Base-by-base conservation (phyloP, 768 basidiomycete species). In the Mycena haematopus region DNA sequence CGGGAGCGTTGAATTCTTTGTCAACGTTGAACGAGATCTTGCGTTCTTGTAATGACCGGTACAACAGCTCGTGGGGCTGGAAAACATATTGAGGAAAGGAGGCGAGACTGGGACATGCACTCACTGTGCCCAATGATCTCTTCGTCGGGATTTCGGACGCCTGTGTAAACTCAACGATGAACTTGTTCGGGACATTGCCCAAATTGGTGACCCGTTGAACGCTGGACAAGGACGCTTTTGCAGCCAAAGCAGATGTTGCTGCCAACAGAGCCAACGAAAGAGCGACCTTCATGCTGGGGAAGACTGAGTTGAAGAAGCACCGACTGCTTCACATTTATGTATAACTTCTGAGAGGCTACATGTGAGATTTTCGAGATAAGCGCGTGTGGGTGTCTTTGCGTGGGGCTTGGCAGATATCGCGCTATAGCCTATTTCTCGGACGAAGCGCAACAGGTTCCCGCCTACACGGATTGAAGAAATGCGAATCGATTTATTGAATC, bases 161-260 rank as follows among this genome's bases (percentile, higher is more conserved):
- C 45, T 65, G 67, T 52, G 85, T 82, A 19, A 87, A 79, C 66
- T 88, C 86, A 56, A 88, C 77, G 58, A 88, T 85, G 66, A 84
- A 87, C 62, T 80, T 81, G 71, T 84, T 83, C 13, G 81, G 75
- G 14, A 84, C 73, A 53, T 71, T 75, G 15, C 74, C 73, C 19
- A 77, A 62, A 47, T 77, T 79, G 11, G 77, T 74, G 15, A 70
- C 75, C 52, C 72, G 74, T 69, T 79, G 72, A 56, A 83, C 73
- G 58, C 68, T 70, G 50, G 50, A 52, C 50, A 52, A 35, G 21
- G 50, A 52, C 11, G 31, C 50, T n/a, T 50, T 50, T 9, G 33
- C 50, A 29, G 50, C 50, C 3, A 29, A 35, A 10, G 33, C 50
- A 2, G 50, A 35, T 11, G 50, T 52, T 14, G 33, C 50, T 19